Percentiles rank a stretch among this genome's conserved stretches.
Conservation (phyloP, 2,329 filamentous ascomycete genomes). For the Talaromyces pinophilus region DNA sequence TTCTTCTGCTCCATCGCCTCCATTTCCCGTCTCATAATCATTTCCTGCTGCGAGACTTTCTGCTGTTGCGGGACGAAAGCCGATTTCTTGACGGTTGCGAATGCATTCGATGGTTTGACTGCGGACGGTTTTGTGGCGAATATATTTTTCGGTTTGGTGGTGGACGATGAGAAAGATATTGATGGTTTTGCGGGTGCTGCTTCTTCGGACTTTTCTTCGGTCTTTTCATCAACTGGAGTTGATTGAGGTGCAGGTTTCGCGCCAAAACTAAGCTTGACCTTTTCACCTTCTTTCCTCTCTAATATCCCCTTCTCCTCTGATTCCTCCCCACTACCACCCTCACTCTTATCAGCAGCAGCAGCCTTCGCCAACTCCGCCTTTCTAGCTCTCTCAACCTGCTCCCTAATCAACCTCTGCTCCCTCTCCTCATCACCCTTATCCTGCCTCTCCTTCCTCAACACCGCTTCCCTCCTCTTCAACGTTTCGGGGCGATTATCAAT, state of each 20-base stretch:
- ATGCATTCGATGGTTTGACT: slow-evolving; percentile 54
- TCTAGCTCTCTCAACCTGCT: slow-evolving; percentile 78
- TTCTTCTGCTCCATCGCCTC: slow-evolving; percentile 63
- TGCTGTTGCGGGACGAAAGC: slow-evolving; percentile 62
- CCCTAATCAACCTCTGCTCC: slow-evolving; percentile 77
- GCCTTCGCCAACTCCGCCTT: slow-evolving; percentile 48
- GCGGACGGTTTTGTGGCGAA: slow-evolving; percentile 55
- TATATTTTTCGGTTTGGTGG: slow-evolving; percentile 20
- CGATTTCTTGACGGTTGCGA: slow-evolving; percentile 64
- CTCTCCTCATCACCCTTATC: slow-evolving; percentile 89
- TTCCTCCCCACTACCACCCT: slow-evolving; percentile 53
- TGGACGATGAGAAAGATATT: neutral
- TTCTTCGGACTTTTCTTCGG: neutral
- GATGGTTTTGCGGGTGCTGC: slow-evolving; percentile 14
- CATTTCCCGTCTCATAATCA: slow-evolving; percentile 81
- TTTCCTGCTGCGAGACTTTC: slow-evolving; percentile 84
- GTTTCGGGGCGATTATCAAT: slow-evolving; percentile 90
- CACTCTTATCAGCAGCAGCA: slow-evolving; percentile 10
- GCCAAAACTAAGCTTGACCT: slow-evolving; percentile 71
- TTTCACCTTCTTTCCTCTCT: slow-evolving; percentile 69
- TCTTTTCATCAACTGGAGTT: neutral
- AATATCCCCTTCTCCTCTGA: slow-evolving; percentile 42
- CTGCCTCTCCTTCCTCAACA: slow-evolving; percentile 79
- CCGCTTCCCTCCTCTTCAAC: slow-evolving; percentile 73
- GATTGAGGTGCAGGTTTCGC: slow-evolving; percentile 24